A percentile compares a stretch with the other conserved stretches of the same genome.
phyloP scores from a whole-genome alignment of 108 stramenopile genomes.

The Schizochytrium sp. region DNA sequence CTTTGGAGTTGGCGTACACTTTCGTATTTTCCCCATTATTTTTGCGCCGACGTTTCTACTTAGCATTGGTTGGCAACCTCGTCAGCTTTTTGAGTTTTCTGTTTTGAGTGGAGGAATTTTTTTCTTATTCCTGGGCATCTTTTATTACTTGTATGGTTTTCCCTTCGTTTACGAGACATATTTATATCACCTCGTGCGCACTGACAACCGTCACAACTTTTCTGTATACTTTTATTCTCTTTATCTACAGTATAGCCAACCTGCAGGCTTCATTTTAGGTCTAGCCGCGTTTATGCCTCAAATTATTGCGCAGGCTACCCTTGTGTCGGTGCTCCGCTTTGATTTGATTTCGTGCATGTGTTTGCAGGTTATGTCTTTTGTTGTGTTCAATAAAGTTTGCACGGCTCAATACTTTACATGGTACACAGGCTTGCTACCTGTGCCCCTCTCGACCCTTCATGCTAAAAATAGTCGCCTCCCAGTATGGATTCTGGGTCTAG shows the following conservation, averaged over 20 bases:
- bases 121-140: constrained; percentile 77
- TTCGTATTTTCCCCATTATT: constrained; percentile 76
- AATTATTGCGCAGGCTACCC: constrained; percentile 29
- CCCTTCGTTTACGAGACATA: constrained; percentile 86
- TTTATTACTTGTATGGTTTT: constrained; percentile 80
- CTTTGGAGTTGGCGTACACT: constrained; percentile 73
- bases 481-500: neutral
- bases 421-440: constrained; percentile 81
- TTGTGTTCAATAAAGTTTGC: constrained; percentile 97
- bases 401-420: constrained; percentile 98
- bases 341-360: constrained; percentile 15
- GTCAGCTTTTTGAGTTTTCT: constrained; percentile 75
- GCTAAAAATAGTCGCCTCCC: neutral
- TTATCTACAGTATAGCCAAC: constrained; percentile 77
- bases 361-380: constrained; percentile 93
- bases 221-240: constrained; percentile 88
- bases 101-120: constrained; percentile 71
- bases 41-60: constrained; percentile 72
- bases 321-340: constrained; percentile 78
- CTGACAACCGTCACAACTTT: constrained; percentile 95
- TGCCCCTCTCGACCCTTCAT: constrained; percentile 42
- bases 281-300: constrained; percentile 62
- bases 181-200: constrained; percentile 91
- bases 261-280: constrained; percentile 53
- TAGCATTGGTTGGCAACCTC: neutral